Percentiles rank a stretch among this genome's conserved stretches.
phyloP scores from a whole-genome alignment of 2,329 filamentous ascomycete species.

The Xylaria digitata region DNA sequence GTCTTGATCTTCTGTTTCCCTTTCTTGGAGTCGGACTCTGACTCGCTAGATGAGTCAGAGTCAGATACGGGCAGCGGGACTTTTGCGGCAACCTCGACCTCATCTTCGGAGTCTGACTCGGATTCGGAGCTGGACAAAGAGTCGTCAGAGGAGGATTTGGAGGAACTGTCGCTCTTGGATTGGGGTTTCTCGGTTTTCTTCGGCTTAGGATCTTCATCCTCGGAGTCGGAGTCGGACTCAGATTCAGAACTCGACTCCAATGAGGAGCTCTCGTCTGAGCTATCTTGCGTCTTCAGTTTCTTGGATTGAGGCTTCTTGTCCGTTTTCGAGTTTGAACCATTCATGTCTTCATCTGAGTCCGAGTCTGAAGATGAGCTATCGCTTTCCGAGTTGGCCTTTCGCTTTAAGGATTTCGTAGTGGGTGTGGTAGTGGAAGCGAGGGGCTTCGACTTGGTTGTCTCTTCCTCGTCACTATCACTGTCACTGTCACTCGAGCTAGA shows the following conservation, averaged over 20 bases:
- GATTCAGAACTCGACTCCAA: conserved; percentile 50
- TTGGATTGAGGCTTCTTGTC: conserved; percentile 58
- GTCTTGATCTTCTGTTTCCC: conserved; percentile 49
- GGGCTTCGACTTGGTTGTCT: conserved; percentile 38
- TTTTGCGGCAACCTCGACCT: conserved; percentile 50
- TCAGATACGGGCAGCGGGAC: conserved; percentile 59
- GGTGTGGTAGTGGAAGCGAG: conserved; percentile 45
- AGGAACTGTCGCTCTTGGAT: conserved; percentile 50
- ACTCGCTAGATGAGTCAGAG: conserved; percentile 53
- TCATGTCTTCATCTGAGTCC: conserved; percentile 52
- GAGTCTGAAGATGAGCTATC: conserved; percentile 53
- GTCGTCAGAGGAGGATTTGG: conserved; percentile 52
- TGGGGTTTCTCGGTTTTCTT: conserved; percentile 42
- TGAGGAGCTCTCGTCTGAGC: conserved; percentile 52
- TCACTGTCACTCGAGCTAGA: conserved; percentile 52
- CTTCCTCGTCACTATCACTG: conserved; percentile 51
- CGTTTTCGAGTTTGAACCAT: conserved; percentile 54
- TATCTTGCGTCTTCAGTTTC: conserved; percentile 57
- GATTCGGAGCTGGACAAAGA: conserved; percentile 44
- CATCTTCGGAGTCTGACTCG: conserved; percentile 50
- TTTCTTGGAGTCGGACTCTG: conserved; percentile 52
- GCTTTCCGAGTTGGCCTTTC: conserved; percentile 61
- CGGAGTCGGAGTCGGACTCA: conserved; percentile 48
- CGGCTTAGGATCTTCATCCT: conserved; percentile 46
- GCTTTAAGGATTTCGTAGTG: conserved; percentile 59